Conservation (phyloP, 1,284 basidiomycete species). For the Trichosporon sp. region DNA sequence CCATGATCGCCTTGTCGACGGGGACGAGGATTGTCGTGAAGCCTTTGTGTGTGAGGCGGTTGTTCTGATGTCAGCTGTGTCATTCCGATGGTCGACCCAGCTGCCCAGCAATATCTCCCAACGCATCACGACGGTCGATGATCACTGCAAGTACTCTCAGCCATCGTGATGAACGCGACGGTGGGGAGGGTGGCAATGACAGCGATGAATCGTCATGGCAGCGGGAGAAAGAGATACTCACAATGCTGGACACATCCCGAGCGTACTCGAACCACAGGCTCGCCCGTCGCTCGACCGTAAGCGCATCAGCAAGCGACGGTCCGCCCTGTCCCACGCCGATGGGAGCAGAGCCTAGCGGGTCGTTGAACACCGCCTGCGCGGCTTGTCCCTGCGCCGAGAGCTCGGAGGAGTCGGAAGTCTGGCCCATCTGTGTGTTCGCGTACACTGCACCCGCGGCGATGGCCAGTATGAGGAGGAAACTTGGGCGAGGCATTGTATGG, state of each 20-base stretch:
- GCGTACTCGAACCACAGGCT: conserved; percentile 45
- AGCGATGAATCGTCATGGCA: too few relatives aligned
- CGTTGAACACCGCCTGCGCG: neutral
- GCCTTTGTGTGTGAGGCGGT: conserved; percentile 19
- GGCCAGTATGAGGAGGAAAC: neutral
- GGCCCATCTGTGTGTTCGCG: conserved; percentile 1
- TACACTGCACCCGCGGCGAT: neutral
- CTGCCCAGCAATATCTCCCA: neutral
- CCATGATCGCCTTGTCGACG: conserved; percentile 39
- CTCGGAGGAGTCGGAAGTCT: neutral
- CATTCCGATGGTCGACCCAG: neutral
- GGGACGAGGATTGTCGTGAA: conserved; percentile 43
- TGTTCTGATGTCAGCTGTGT: conserved; percentile 16
- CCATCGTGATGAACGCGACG: too few relatives aligned
- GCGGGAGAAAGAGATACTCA: conserved; percentile 29
- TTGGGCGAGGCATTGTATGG: neutral
- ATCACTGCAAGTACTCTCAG: too few relatives aligned
- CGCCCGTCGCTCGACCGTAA: conserved; percentile 36
- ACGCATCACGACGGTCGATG: too few relatives aligned
- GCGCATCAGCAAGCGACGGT: conserved; percentile 32
- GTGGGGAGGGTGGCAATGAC: too few relatives aligned
- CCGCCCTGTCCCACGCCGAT: neutral
- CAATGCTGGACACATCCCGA: conserved; percentile 33
- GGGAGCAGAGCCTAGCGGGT: neutral
- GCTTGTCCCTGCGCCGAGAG: neutral